Base-by-base conservation (phyloP, 306 rosid genomes). In the Phaseolus lunatus region DNA sequence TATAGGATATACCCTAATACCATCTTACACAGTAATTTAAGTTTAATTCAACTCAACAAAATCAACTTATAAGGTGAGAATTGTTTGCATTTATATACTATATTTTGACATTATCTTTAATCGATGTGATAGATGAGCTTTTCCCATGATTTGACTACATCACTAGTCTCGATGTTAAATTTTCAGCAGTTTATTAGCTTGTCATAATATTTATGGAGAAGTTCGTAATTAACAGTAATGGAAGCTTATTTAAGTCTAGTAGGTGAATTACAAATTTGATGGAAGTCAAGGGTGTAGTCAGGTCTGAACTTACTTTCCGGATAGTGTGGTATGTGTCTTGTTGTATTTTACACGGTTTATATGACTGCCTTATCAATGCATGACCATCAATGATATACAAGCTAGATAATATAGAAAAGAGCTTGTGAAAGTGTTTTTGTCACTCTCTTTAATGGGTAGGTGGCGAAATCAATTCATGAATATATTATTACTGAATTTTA, bases 171-270 rank as follows among this genome's bases (percentile, higher is more conserved):
- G 12, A 10, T 8, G 3, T 39, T 3, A 39, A 39, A 37, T 0
- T 39, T 39, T 39, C 10, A 37, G 5, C 2, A 2, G 9, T 73
- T 67, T 43, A 72, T 20, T 19, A 59, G 63, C 78, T 26, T 73
- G 41, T 78, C 72, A 58, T 29, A 54, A 22, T 71, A 37, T 57
- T 54, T 72, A 59, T 33, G 15, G 75, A 72, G 15, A 61, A 62
- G 16, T 43, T 82, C 35, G 39, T 16, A 56, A 72, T 33, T 66
- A 82, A 48, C 49, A 78, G 67, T 66, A 26, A 37, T 67, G 48
- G 68, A 78, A 10, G 22, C 59, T 72, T 77, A 64, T 50, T 82
- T 64, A 66, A 73, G 39, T 75, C 64, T 80, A 70, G 53, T 53
- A 53, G 69, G 52, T 35, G 67, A 56, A 44, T 84, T 72, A 63